These are phyloP conservation scores for Globisporangium perplexum DNA, from an alignment of 352 stramenopile species.

Conservation along the genomic window DNA sequence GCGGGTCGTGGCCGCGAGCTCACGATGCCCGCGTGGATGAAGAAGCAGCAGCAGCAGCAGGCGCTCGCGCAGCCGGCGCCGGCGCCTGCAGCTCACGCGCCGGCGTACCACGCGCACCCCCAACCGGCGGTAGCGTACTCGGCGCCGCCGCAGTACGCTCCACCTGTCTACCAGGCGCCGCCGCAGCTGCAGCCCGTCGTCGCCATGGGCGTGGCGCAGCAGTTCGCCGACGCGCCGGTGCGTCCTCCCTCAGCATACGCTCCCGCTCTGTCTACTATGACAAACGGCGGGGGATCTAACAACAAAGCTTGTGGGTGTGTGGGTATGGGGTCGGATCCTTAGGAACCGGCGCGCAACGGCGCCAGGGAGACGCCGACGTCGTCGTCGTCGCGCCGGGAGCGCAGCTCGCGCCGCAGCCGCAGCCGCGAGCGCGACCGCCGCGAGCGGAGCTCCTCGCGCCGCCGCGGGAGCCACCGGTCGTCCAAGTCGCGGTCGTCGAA, in stretches of 20 bases:
- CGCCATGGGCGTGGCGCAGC: conserved; percentile 15
- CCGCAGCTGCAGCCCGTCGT: conserved; percentile 10
- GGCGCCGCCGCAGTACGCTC: conserved; percentile 2
- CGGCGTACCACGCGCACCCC: conserved; percentile 23
- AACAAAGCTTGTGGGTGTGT: too few relatives aligned
- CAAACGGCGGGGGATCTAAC: too few relatives aligned
- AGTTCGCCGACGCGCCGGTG: conserved; percentile 65
- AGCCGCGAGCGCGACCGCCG: conserved; percentile 12
- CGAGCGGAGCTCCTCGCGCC: conserved; percentile 38
- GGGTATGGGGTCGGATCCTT: too few relatives aligned
- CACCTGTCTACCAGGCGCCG: conserved; percentile 8
- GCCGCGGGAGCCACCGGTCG: conserved; percentile 21
- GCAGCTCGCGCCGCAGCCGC: conserved; percentile 10
- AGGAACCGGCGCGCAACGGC: conserved; percentile 10
- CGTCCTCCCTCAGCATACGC: too few relatives aligned
- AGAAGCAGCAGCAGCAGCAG: conserved; percentile 48
- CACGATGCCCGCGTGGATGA: conserved; percentile 87
- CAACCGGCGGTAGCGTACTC: conserved; percentile 10
- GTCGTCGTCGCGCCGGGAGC: conserved; percentile 4
- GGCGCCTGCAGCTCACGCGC: conserved; percentile 25
- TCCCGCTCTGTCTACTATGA: too few relatives aligned
- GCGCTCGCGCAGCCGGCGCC: conserved; percentile 25
- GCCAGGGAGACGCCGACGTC: neutral
- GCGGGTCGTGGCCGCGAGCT: conserved; percentile 77
- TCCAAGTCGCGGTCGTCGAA: conserved; percentile 26